Percentiles rank a stretch among this genome's conserved stretches.
These are phyloP conservation scores for Serendipita sp. DNA, from an alignment of 768 basidiomycete species.

Conservation along the genomic window DNA sequence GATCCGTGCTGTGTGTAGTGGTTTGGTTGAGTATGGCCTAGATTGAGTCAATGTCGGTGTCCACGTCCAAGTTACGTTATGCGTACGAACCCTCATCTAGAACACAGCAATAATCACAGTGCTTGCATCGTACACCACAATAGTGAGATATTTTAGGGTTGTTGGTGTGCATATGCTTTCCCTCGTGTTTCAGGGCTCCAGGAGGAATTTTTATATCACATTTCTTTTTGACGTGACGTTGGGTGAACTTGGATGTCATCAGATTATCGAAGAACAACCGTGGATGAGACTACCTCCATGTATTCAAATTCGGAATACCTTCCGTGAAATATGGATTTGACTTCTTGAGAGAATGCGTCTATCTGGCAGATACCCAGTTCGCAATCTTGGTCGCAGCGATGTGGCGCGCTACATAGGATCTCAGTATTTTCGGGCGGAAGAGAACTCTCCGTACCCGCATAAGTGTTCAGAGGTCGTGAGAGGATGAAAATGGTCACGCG, in stretches of 20 bases:
- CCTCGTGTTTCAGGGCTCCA: conserved; percentile 28
- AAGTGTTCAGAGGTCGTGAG: conserved; percentile 31
- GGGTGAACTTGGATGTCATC: conserved; percentile 5
- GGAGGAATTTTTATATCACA: conserved; percentile 34
- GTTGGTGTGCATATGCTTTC: conserved; percentile 33
- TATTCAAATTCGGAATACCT: conserved; percentile 46
- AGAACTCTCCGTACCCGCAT: conserved; percentile 32
- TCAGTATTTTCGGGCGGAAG: background rate
- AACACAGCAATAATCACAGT: conserved; percentile 44
- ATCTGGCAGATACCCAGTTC: too few species aligned
- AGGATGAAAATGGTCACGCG: conserved; percentile 37
- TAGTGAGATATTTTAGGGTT: conserved; percentile 36
- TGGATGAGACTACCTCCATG: conserved; percentile 32
- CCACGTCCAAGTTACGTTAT: too few species aligned
- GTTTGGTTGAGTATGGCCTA: conserved; percentile 29
- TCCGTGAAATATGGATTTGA: conserved; percentile 47
- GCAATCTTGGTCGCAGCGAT: conserved; percentile 38
- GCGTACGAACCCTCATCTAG: conserved; percentile 28
- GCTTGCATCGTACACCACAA: conserved; percentile 37
- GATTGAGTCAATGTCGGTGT: too few species aligned
- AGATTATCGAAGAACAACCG: background rate
- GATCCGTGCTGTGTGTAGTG: conserved; percentile 51
- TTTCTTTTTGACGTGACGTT: conserved; percentile 37
- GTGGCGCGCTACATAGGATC: conserved; percentile 29
- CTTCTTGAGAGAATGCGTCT: conserved; percentile 40